A percentile compares a stretch with the other conserved stretches of the same genome.
phyloP scores from a whole-genome alignment of 169 alveolate species.

The Plasmodium knowlesi region DNA sequence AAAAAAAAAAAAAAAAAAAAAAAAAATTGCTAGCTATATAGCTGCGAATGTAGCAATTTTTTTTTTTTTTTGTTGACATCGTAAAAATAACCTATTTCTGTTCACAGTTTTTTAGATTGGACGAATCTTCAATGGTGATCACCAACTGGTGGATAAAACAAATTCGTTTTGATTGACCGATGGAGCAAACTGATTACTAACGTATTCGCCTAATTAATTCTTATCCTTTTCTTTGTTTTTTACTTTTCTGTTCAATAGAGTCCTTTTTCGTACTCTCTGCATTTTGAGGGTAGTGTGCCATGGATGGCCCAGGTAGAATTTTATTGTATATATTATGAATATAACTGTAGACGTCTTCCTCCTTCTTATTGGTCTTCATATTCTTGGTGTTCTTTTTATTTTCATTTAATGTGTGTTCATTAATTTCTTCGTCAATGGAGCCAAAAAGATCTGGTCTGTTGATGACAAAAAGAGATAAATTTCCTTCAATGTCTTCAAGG shows the following conservation, averaged over 20 bases:
- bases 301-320: conserved; percentile 65
- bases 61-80: conserved; percentile 6
- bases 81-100: neutral
- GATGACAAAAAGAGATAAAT: conserved; percentile 89
- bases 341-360: conserved; percentile 52
- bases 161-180: neutral
- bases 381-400: conserved; percentile 41
- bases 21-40: neutral
- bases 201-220: neutral
- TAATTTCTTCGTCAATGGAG: conserved; percentile 91
- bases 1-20: neutral
- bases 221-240: conserved; percentile 44
- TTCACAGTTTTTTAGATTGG: neutral
- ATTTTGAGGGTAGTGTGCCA: conserved; percentile 39
- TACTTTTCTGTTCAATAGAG: conserved; percentile 2
- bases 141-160: neutral
- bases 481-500: conserved; percentile 89
- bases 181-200: neutral
- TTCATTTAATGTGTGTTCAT: conserved; percentile 55
- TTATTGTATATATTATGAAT: conserved; percentile 52
- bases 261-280: neutral
- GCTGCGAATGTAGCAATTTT: neutral
- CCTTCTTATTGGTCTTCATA: conserved; percentile 18
- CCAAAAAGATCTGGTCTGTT: conserved; percentile 94
- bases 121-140: neutral